Conservation (phyloP, 1,284 basidiomycete genomes). For the Apiotrichum domesticum region DNA sequence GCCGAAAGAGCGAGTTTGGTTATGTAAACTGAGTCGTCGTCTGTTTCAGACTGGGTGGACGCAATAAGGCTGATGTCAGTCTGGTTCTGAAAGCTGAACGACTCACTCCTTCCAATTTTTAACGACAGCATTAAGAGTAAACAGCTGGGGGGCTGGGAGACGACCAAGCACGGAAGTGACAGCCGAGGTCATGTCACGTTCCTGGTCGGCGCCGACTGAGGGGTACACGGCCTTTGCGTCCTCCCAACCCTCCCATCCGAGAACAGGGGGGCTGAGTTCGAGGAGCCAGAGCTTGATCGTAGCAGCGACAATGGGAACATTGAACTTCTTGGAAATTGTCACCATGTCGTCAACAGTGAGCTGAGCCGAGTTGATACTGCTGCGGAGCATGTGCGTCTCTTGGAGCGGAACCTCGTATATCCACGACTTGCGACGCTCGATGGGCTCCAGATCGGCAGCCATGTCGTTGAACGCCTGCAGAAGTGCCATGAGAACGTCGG, state of each 20-base stretch:
- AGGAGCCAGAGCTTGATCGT: slow-evolving; percentile 74
- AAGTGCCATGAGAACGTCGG: slow-evolving; percentile 67
- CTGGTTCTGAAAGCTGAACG: too few species aligned
- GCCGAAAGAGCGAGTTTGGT: slow-evolving; percentile 80
- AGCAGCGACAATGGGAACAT: slow-evolving; percentile 76
- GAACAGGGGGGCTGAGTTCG: slow-evolving; percentile 70
- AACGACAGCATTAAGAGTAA: slow-evolving; percentile 72
- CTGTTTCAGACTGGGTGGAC: slow-evolving; percentile 57
- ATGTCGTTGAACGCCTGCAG: slow-evolving; percentile 60
- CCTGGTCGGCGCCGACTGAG: slow-evolving; percentile 58
- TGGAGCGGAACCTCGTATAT: slow-evolving; percentile 80
- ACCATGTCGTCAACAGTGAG: slow-evolving; percentile 59
- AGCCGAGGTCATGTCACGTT: slow-evolving; percentile 59
- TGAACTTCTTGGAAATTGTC: slow-evolving; percentile 66
- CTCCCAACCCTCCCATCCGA: slow-evolving; percentile 81
- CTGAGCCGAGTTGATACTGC: slow-evolving; percentile 67
- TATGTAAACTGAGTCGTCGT: slow-evolving; percentile 67
- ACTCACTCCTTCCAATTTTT: slow-evolving; percentile 69
- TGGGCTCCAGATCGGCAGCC: slow-evolving; percentile 59
- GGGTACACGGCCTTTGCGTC: slow-evolving; percentile 79
- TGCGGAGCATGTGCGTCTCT: slow-evolving; percentile 73
- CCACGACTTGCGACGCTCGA: slow-evolving; percentile 86
- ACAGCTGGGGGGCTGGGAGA: slow-evolving; percentile 72
- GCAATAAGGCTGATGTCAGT: slow-evolving; percentile 57
- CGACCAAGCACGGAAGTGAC: slow-evolving; percentile 63